Percentiles rank a stretch among this genome's conserved stretches.
These are phyloP conservation scores for Acmispon strigosus DNA, from an alignment of 306 rosid genomes.

Conservation along the genomic window DNA sequence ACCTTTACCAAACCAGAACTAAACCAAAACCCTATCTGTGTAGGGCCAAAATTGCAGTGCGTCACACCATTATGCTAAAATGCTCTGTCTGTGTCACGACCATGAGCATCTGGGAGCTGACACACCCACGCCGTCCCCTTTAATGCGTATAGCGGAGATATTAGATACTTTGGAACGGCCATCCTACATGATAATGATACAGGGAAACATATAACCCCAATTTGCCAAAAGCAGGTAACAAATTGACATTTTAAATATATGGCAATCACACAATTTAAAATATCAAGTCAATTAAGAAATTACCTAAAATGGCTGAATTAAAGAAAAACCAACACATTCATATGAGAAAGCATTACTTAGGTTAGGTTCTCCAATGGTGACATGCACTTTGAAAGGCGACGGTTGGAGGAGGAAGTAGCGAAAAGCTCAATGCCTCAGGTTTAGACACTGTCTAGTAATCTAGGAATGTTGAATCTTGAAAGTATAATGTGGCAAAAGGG, in stretches of 20 bases:
- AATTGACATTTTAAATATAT: background rate
- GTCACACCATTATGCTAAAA: background rate
- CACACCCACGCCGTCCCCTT: background rate
- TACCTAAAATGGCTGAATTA: background rate
- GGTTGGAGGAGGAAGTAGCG: background rate
- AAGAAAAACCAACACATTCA: background rate
- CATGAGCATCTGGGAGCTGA: background rate
- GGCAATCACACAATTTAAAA: background rate
- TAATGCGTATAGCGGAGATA: no score
- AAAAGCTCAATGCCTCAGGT: background rate
- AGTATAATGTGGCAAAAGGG: background rate
- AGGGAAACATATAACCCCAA: background rate
- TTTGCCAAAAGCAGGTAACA: background rate
- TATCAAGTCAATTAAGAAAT: conserved; percentile 1
- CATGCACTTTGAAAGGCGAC: background rate
- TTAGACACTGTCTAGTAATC: background rate
- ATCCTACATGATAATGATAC: background rate
- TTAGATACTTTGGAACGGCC: background rate
- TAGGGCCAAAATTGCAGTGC: background rate
- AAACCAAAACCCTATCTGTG: background rate
- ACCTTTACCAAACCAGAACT: background rate
- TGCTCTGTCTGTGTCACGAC: background rate
- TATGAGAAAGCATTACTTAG: background rate
- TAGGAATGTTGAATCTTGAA: background rate
- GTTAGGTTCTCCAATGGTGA: background rate